Base-by-base conservation (phyloP, 2,329 filamentous ascomycete genomes). In the Colletotrichum lini region DNA sequence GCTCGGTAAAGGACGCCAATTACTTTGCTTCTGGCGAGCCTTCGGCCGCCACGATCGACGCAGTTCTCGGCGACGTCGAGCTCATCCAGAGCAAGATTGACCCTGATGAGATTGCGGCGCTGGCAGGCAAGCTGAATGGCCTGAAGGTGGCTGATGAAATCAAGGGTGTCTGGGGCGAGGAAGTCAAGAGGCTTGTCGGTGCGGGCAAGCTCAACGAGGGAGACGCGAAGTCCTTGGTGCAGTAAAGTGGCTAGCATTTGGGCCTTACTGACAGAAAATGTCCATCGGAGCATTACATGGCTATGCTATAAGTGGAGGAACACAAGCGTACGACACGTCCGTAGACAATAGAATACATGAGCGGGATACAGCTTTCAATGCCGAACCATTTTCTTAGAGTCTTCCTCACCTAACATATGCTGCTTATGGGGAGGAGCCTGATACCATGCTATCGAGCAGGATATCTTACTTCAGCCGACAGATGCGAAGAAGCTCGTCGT, bases 1-100 rank as follows among this genome's bases (percentile, higher is more conserved):
- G 91, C 73, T 95, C 94, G 75, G 93, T 96, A 84, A 99, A 99
- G 89, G 96, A 99, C 76, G 95, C 94, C 78, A 98, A 98, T 88
- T 99, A 99, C 91, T 98, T 99, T 82, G 88, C 87, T 68, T 86
- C 86, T 23, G 93, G 91, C 65, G 93, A 95, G 72, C 85, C 92
- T 35, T 89, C 93, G n/a, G 87, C 94, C 16, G 85, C 90, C 13
- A 90, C 94, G 80, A 94, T 99, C 76, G 95, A 98, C 79, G 85
- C 87, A 42, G 94, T 96, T 2, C 88, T 98, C 47, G 89, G 89
- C 77, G 96, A 98, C 75, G 93, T 97, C 59, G 97, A 99, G 79
- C 85, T 92, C 26, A 84, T 99, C 72, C 94, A 98, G 84, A 87
- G 87, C 83, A 97, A 96, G 89, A 91, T 98, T 75, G 95, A 98